Evolutionary conservation across 2,329 filamentous ascomycete genomes (phyloP), one percentile per base, ranked within the genome.

Genomic region (Chrysoporthe puriensis): DNA sequence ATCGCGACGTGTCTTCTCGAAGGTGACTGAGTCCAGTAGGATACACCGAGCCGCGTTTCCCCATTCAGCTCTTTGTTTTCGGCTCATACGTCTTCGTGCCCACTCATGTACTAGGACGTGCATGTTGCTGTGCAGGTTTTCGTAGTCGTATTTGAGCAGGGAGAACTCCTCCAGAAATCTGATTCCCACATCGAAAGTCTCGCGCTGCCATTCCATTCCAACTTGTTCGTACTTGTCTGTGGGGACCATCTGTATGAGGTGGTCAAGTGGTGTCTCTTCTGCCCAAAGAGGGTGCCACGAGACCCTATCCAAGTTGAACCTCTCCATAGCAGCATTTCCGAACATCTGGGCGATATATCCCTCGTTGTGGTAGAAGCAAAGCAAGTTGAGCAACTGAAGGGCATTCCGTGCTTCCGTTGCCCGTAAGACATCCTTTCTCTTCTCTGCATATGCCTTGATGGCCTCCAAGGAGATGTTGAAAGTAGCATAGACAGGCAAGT

Each of bases 291-390:
- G 26, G 26, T 26, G 26, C 26, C 26, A 26, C 26, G 1, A 26
- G 1, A 26, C 1, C 26, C 26, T 26, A 2, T 52, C 43, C 1
- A 32, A 8, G 16, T 36, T 43, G 2, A n/a, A 58, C 21, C 60
- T 63, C 21, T 64, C 66, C 0, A n/a, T 16, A 5, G 70, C 68
- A 2, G 73, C 73, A 7, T 70, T 26, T 3, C 40, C 4, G 13
- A 77, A 57, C 2, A 74, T 73, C 0, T 34, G 0, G 60, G 36
- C 0, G 71, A 64, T 0, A 75, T 26, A 42, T 1, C 67, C 66
- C 26, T 75, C 72, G 11, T 76, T 71, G 40, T 76, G 73, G 34
- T 73, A 77, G 68, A 77, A 78, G 18, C 69, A 73, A 8, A 77
- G 68, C 1, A 76, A 34, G 14, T 62, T 69, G 1, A 78, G 64